Percentiles rank a stretch among this genome's conserved stretches.
Evolutionary conservation across 306 rosid species (phyloP).

Genomic region (barrel medic (Medicago truncatula)): DNA sequence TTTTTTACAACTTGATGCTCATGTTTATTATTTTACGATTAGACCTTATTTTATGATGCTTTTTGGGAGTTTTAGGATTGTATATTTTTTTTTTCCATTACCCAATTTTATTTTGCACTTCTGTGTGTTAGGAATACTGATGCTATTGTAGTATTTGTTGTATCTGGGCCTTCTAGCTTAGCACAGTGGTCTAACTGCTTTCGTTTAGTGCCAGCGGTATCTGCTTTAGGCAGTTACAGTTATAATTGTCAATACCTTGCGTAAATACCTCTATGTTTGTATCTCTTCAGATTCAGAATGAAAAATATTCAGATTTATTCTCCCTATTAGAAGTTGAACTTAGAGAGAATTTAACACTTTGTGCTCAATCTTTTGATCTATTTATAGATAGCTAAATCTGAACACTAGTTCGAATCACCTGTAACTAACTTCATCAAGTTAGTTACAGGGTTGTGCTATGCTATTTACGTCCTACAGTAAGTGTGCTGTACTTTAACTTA

Average conservation of each 20-base stretch:
- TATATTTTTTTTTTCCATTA: slow-evolving; percentile 16
- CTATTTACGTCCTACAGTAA: too few relatives aligned
- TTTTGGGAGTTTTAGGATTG: slow-evolving; percentile 11
- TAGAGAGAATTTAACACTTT: too few relatives aligned
- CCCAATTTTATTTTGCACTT: slow-evolving; percentile 2
- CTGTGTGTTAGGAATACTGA: not conserved
- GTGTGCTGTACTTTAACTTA: too few relatives aligned
- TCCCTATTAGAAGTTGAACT: not conserved
- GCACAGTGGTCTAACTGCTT: not conserved
- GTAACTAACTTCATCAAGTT: too few relatives aligned
- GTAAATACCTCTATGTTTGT: not conserved
- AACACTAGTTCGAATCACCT: too few relatives aligned
- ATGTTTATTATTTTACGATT: slow-evolving; percentile 4
- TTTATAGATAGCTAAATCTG: too few relatives aligned
- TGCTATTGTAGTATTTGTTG: not conserved
- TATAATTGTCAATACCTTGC: not conserved
- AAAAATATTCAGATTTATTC: not conserved
- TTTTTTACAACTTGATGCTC: slow-evolving; percentile 14
- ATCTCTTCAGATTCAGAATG: not conserved
- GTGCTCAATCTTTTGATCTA: too few relatives aligned
- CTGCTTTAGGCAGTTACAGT: not conserved
- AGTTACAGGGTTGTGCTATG: too few relatives aligned
- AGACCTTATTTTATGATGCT: slow-evolving; percentile 1
- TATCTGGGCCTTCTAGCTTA: not conserved
- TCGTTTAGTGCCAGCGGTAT: not conserved